A percentile compares a stretch with the other conserved stretches of the same genome.
Conservation (phyloP, 225 moss, liverwort and hornwort genomes). For the Bryoerythrophyllum caledonicum region DNA sequence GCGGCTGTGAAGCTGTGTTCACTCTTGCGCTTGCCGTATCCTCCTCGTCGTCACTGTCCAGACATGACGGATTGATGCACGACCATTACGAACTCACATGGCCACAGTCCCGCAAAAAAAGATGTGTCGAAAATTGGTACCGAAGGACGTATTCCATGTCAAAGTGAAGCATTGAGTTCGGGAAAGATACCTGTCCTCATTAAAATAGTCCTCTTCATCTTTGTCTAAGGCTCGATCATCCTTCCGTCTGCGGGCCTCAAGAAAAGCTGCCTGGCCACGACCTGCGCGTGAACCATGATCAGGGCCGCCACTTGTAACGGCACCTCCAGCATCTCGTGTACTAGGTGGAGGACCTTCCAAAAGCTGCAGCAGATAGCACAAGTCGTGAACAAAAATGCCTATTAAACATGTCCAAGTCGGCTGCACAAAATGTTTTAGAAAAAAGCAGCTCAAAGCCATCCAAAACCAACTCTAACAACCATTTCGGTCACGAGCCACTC, state of each 20-base stretch:
- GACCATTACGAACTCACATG: not conserved
- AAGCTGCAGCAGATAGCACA: constrained; percentile 50
- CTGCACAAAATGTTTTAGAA: not conserved
- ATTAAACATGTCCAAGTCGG: not conserved
- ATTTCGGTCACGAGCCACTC: not conserved
- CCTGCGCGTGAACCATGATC: constrained; percentile 71
- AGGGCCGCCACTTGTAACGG: constrained; percentile 63
- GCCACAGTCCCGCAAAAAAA: not conserved
- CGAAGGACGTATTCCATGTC: not conserved
- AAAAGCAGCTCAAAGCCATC: not conserved
- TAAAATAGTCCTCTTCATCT: constrained; percentile 99
- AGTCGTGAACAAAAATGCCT: not conserved
- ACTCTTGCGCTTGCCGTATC: constrained; percentile 80
- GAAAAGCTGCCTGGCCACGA: constrained; percentile 50
- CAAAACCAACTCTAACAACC: not conserved
- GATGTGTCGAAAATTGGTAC: not conserved
- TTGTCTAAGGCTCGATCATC: constrained; percentile 96
- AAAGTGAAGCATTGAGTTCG: constrained; percentile 21
- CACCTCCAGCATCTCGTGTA: constrained; percentile 49
- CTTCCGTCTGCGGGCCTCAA: constrained; percentile 80
- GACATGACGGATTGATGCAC: constrained; percentile 18
- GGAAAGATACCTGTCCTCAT: constrained; percentile 73
- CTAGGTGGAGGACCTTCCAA: constrained; percentile 56
- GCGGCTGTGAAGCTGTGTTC: constrained; percentile 51
- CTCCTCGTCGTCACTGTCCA: constrained; percentile 91